These are phyloP conservation scores for Erodium maritimum DNA, from an alignment of 345 rosid species.

Conservation along the genomic window DNA sequence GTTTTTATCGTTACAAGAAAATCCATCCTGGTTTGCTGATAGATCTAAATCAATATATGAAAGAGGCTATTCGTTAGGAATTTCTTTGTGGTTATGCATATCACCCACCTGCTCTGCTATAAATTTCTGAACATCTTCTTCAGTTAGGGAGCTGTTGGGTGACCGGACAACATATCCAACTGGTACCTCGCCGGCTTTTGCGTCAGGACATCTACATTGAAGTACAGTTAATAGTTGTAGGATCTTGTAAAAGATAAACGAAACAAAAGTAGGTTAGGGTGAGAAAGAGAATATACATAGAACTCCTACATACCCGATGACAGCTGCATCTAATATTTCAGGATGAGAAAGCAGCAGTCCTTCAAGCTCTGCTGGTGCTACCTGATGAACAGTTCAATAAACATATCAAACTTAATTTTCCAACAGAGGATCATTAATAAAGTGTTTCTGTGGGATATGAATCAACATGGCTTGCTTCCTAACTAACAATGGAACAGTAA, in stretches of 20 bases:
- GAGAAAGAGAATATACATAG: neutral
- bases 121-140: slow-evolving; percentile 21
- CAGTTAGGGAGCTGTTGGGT: slow-evolving; percentile 22
- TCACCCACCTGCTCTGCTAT: slow-evolving; percentile 24
- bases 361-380: slow-evolving; percentile 45
- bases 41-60: neutral
- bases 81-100: neutral
- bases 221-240: neutral
- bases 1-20: neutral
- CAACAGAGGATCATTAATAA: too few species aligned
- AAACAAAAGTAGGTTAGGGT: neutral
- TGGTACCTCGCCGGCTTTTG: slow-evolving; percentile 44
- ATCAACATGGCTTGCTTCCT: too few species aligned
- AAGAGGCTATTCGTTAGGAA: neutral
- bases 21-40: neutral
- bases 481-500: too few species aligned
- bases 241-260: neutral
- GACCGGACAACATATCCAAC: slow-evolving; percentile 33
- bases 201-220: slow-evolving; percentile 31
- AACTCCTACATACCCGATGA: slow-evolving; percentile 22
- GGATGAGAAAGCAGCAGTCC: slow-evolving; percentile 36
- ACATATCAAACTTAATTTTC: neutral
- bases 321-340: slow-evolving; percentile 29
- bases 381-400: slow-evolving; percentile 11
- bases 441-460: too few species aligned